Evolutionary conservation across 768 basidiomycete genomes (phyloP), one percentile per base, ranked within the genome.

Genomic region (Leccinum aurantiacum): DNA sequence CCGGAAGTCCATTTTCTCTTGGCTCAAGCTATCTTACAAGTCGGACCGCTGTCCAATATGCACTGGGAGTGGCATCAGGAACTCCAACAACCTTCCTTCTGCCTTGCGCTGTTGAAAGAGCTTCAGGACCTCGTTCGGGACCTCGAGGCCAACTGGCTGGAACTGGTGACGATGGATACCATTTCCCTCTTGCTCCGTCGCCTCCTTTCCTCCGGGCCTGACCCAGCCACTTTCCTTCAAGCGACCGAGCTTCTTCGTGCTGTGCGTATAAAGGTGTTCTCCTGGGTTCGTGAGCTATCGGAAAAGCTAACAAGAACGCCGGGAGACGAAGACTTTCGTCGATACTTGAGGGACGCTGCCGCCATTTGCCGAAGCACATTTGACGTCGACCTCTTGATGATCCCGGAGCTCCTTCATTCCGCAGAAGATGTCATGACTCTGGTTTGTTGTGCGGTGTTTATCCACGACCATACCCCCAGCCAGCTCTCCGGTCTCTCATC

Each of bases 21-120:
- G 1, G 69, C 65, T 10, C 84, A 84, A 57, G 73, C 82, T 19
- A 74, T 71, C 1, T 77, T 74, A 59, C 81, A 85, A 60, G 68
- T 78, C 4, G 81, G 81, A 31, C 71, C 68, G 0, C n/a, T 68
- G 6, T 62, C 53, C 2, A 41, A 57, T 1, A 56, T 22, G 11
- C 54, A 46, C 19, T 60, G 70, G 54, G 65, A 62, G 24, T 83
- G 80, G 78, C 84, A 85, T 60, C 35, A 57, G 1, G 77, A 81
- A 17, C 64, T 80, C 6, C 53, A 51, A 5, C 19, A 67, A 15
- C 22, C 64, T 3, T 52, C 68, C 7, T 85, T 82, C 54, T 71
- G 77, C n/a, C 1, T 17, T 6, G 68, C 67, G 1, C 63, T 84
- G 8, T 57, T 84, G 1, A 59, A 37, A 10, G 78, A 79, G 57